A percentile compares a stretch with the other conserved stretches of the same genome.
phyloP scores from a whole-genome alignment of 2,329 filamentous ascomycete genomes.

The Calonectria pseudoturangicola region DNA sequence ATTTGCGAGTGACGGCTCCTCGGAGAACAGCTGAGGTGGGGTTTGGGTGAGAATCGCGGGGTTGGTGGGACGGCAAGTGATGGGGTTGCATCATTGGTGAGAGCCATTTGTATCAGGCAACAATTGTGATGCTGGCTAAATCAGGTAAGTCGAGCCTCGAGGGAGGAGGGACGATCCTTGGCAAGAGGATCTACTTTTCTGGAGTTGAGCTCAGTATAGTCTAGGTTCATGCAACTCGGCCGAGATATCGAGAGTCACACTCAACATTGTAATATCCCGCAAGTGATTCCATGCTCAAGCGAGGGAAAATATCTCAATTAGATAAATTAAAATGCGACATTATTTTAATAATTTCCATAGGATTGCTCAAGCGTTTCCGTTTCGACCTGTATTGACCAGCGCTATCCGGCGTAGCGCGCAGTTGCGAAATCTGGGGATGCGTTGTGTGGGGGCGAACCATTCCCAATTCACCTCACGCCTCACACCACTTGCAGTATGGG shows the following conservation, averaged over 20 bases:
- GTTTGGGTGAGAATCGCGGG: slow-evolving; percentile 36
- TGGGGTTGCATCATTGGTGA: slow-evolving; percentile 20
- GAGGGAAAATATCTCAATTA: background rate
- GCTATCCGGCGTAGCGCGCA: background rate
- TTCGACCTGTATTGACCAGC: background rate
- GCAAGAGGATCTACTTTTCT: background rate
- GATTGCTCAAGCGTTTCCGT: background rate
- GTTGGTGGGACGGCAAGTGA: slow-evolving; percentile 28
- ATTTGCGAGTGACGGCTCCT: slow-evolving; percentile 20
- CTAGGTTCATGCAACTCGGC: slow-evolving; percentile 21
- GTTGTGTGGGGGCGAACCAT: background rate
- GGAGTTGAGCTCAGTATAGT: background rate
- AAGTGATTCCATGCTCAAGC: background rate
- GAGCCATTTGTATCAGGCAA: slow-evolving; percentile 27
- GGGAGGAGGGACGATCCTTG: slow-evolving; percentile 1
- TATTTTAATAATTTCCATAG: background rate
- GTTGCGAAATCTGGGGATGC: background rate
- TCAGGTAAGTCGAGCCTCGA: slow-evolving; percentile 4
- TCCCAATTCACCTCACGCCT: background rate
- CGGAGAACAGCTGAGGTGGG: slow-evolving; percentile 26
- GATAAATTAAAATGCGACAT: background rate
- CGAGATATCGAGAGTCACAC: background rate
- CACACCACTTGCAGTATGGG: too few relatives aligned
- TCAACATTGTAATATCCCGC: background rate
- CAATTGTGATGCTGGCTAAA: slow-evolving; percentile 25